Conservation (phyloP, 192 early-diverging fungal species). For the Backusella sp. region DNA sequence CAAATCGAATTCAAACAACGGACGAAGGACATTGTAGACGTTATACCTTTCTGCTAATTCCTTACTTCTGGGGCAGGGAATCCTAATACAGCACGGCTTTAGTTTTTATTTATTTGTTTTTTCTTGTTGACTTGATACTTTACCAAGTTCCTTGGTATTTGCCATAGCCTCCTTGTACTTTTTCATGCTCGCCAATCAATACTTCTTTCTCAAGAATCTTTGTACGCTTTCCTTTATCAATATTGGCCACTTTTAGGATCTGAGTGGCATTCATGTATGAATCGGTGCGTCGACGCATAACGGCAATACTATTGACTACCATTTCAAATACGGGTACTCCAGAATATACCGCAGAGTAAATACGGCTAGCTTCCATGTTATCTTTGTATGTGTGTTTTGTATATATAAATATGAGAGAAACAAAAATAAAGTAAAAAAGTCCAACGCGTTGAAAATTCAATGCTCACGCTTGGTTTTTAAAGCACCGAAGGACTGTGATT, state of each 20-base stretch:
- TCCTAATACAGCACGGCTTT: constrained; percentile 44
- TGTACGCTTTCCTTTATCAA: constrained; percentile 82
- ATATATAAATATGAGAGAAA: not conserved
- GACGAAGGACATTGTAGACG: constrained; percentile 67
- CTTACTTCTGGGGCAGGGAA: constrained; percentile 82
- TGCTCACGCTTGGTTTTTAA: not conserved
- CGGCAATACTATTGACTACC: constrained; percentile 63
- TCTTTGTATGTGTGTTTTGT: not conserved
- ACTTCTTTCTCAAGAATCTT: constrained; percentile 90
- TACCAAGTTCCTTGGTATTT: constrained; percentile 92
- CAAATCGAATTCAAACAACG: constrained; percentile 78
- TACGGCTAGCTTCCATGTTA: constrained; percentile 13
- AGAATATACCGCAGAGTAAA: constrained; percentile 58
- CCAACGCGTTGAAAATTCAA: not conserved
- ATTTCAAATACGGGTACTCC: constrained; percentile 83
- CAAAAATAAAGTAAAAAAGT: not conserved
- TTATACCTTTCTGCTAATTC: constrained; percentile 79
- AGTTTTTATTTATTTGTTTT: too few species aligned
- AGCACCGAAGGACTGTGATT: not conserved
- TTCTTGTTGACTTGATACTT: not conserved
- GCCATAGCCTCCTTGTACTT: constrained; percentile 95
- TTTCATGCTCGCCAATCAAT: constrained; percentile 76
- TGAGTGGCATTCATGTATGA: constrained; percentile 90
- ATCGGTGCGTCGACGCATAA: constrained; percentile 82
- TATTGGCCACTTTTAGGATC: constrained; percentile 86